Conservation (phyloP, 23 red algal genomes). For the Gracilariopsis chorda region DNA sequence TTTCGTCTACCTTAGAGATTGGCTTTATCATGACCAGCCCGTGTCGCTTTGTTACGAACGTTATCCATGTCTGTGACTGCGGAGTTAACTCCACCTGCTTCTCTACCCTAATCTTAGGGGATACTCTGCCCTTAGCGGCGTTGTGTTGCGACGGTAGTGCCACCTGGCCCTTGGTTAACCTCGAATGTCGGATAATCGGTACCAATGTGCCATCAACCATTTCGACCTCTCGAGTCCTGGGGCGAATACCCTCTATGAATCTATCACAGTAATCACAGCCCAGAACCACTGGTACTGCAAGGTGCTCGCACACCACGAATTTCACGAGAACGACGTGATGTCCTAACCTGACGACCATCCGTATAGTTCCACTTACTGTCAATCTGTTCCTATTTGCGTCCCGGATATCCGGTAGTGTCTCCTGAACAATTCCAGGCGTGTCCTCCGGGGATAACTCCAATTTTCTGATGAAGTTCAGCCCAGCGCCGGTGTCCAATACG, state of each 20-base stretch:
- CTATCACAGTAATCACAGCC: not conserved
- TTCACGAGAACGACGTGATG: not conserved
- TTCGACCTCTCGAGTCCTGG: not conserved
- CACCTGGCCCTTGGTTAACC: not conserved
- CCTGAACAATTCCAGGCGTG: not conserved
- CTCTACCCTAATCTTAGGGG: not conserved
- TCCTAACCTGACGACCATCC: not conserved
- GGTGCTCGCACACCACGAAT: conserved; percentile 1
- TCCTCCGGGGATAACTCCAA: not conserved
- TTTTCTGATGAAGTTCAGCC: not conserved
- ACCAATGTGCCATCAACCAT: not conserved
- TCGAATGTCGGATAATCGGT: not conserved
- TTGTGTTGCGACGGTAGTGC: too few species aligned
- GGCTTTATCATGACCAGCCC: conserved; percentile 1
- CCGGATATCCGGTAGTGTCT: not conserved
- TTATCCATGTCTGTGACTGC: not conserved
- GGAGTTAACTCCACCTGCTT: not conserved
- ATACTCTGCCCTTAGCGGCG: not conserved
- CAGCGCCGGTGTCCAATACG: conserved; percentile 7
- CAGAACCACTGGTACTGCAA: not conserved
- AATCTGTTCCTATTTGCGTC: not conserved
- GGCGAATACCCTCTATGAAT: not conserved
- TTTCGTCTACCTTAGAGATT: not conserved
- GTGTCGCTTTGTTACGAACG: not conserved
- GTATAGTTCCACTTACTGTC: not conserved